Conservation (phyloP, 2,329 filamentous ascomycete genomes). For the Fusarium sp. region DNA sequence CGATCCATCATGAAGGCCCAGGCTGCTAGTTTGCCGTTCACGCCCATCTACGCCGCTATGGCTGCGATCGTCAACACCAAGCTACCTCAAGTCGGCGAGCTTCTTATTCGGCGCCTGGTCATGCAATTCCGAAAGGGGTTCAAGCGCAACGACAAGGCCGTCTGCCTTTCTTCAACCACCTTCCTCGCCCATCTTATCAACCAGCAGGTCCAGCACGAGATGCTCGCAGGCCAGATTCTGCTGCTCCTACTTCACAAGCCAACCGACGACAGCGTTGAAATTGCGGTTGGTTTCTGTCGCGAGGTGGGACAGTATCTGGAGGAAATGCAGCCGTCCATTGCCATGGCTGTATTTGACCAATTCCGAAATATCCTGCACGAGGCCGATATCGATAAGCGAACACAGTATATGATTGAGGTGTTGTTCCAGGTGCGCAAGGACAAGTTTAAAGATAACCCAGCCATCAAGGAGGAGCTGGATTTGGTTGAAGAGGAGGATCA, state of each 20-base stretch:
- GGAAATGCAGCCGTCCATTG: slow-evolving; percentile 91
- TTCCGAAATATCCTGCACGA: slow-evolving; percentile 96
- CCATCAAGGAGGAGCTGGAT: slow-evolving; percentile 91
- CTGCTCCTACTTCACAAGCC: slow-evolving; percentile 93
- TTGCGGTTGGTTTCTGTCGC: slow-evolving; percentile 90
- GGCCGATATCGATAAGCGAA: slow-evolving; percentile 94
- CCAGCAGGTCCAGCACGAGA: slow-evolving; percentile 94
- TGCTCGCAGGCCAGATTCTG: slow-evolving; percentile 91
- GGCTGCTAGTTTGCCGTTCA: slow-evolving; percentile 93
- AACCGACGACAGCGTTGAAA: slow-evolving; percentile 97
- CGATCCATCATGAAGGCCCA: slow-evolving; percentile 98
- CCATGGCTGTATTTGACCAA: slow-evolving; percentile 92
- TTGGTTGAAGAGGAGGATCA: slow-evolving; percentile 98
- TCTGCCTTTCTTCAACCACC: slow-evolving; percentile 90
- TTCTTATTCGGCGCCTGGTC: slow-evolving; percentile 85
- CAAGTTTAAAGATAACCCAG: slow-evolving; percentile 93
- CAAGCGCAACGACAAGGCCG: slow-evolving; percentile 95
- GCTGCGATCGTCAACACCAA: slow-evolving; percentile 98
- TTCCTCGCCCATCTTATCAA: slow-evolving; percentile 97
- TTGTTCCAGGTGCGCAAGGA: slow-evolving; percentile 97
- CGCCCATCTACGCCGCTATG: slow-evolving; percentile 95
- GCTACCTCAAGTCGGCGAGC: slow-evolving; percentile 90
- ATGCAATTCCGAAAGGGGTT: slow-evolving; percentile 96
- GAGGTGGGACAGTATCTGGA: slow-evolving; percentile 95
- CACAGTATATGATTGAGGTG: slow-evolving; percentile 99